Evolutionary conservation across 768 basidiomycete species (phyloP).

Genomic region (Termitomyces heimii): DNA sequence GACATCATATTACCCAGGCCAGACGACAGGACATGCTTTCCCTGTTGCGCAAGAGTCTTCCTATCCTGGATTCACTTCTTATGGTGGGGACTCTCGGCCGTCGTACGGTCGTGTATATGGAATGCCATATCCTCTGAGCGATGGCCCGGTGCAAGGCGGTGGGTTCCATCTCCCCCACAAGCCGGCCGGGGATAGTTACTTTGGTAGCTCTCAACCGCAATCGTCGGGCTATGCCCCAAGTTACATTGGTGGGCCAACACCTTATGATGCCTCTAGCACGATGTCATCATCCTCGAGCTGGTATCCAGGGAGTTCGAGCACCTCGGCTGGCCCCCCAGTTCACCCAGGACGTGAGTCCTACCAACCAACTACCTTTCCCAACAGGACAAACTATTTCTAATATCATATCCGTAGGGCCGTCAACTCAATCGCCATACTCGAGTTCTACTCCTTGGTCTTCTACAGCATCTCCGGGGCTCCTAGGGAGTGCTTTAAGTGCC

Average conservation of each 20-base stretch:
- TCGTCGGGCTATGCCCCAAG: slow-evolving; percentile 12
- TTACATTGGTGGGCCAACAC: slow-evolving; percentile 10
- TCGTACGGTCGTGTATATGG: slow-evolving; percentile 6
- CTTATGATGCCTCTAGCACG: slow-evolving; percentile 10
- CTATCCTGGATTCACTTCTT: slow-evolving; percentile 18
- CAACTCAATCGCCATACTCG: slow-evolving; percentile 17
- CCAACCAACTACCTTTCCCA: background rate
- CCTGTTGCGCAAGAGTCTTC: slow-evolving; percentile 15
- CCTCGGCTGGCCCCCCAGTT: slow-evolving; percentile 22
- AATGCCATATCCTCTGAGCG: slow-evolving; percentile 3
- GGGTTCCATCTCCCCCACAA: slow-evolving; percentile 22
- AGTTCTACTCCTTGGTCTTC: slow-evolving; percentile 23
- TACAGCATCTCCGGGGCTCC: slow-evolving; percentile 23
- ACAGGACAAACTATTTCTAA: slow-evolving; percentile 3
- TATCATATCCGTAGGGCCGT: slow-evolving; percentile 16
- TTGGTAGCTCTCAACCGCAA: slow-evolving; percentile 10
- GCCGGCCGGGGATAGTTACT: slow-evolving; percentile 15
- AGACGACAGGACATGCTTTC: slow-evolving; percentile 10
- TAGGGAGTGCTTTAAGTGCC: slow-evolving; percentile 40
- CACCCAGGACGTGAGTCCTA: slow-evolving; percentile 30
- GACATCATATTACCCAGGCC: slow-evolving; percentile 7
- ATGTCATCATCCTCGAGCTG: slow-evolving; percentile 14
- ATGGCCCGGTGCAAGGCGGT: slow-evolving; percentile 3
- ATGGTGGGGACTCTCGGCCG: slow-evolving; percentile 4
- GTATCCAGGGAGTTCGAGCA: slow-evolving; percentile 16